Evolutionary conservation across 192 early-diverging fungal species (phyloP), one percentile per base, ranked within the genome.

Genomic region (Coemansia asiatica): DNA sequence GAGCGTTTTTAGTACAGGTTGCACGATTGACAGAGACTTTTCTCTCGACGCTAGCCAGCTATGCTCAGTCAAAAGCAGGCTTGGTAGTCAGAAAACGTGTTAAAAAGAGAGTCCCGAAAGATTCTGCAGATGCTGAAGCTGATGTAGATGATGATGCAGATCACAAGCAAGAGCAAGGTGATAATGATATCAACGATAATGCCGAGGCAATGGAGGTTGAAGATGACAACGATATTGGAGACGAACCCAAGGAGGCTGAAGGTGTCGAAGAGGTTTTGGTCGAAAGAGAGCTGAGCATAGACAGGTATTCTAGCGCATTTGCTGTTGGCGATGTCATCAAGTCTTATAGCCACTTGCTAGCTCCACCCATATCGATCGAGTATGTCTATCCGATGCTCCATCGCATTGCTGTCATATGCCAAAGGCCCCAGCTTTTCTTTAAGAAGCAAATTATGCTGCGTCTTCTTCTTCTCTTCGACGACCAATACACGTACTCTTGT

Each of bases 351-450:
- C 54, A 65, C 44, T 44, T 80, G 47, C 71, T 79, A 12, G 50
- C 60, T 0, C 76, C 76, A 54, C 76, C 76, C 21, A 53, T 66
- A 10, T 40, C 63, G 21, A 79, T 67, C 22, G 72, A 80, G 29
- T 55, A 71, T 12, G 77, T 80, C 9, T 75, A 68, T 19, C 72
- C 72, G 15, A 80, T 80, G 77, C 61, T 80, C 6, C 63, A 51
- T 35, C 77, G 77, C 50, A 72, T 75, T 25, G 73, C 77, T 1
- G 35, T 72, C 10, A 71, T 73, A 8, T 61, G 61, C 50, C 47
- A 71, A 51, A 48, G 63, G 1, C 73, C 72, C 9, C 64, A 75
- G 19, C 35, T 80, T 62, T 75, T 80, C 40, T 80, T 80, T 46
- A 80, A 71, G 27, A 61, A 27, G 46, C 38, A 27, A 27, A 60